These are phyloP conservation scores for Pulveroboletus sp. DNA, from an alignment of 768 basidiomycete species.

Conservation along the genomic window DNA sequence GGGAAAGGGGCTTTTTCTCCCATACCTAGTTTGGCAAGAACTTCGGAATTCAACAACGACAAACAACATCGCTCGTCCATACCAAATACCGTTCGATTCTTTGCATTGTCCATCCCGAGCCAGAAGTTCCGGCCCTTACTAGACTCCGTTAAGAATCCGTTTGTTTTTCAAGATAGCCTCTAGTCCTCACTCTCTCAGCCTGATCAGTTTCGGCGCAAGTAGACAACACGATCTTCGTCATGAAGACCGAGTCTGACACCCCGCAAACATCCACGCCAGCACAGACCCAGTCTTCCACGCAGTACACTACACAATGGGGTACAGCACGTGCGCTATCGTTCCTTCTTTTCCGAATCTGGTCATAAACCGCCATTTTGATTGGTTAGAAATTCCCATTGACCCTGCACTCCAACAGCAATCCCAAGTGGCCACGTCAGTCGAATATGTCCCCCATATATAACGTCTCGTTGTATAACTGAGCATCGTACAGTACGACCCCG, in stretches of 20 bases:
- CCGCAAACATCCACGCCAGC: slow-evolving; percentile 31
- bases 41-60: slow-evolving; percentile 20
- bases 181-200: neutral
- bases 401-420: slow-evolving; percentile 63
- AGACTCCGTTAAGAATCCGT: neutral
- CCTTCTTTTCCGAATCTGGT: neutral
- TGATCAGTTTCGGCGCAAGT: neutral
- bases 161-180: neutral
- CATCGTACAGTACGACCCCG: slow-evolving; percentile 35
- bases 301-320: slow-evolving; percentile 38
- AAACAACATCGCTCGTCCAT: slow-evolving; percentile 16
- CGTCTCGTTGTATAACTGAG: slow-evolving; percentile 3
- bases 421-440: slow-evolving; percentile 40
- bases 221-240: slow-evolving; percentile 9
- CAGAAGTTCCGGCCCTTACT: neutral
- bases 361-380: slow-evolving; percentile 1
- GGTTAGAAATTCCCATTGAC: slow-evolving; percentile 58
- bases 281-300: slow-evolving; percentile 26
- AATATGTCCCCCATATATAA: neutral
- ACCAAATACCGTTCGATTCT: neutral
- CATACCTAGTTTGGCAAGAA: slow-evolving; percentile 5
- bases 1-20: no score
- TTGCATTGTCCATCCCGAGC: neutral
- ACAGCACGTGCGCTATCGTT: slow-evolving; percentile 31
- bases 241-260: slow-evolving; percentile 43